Evolutionary conservation across 1,284 basidiomycete genomes (phyloP).

Genomic region (Ustilago shanxiensis): DNA sequence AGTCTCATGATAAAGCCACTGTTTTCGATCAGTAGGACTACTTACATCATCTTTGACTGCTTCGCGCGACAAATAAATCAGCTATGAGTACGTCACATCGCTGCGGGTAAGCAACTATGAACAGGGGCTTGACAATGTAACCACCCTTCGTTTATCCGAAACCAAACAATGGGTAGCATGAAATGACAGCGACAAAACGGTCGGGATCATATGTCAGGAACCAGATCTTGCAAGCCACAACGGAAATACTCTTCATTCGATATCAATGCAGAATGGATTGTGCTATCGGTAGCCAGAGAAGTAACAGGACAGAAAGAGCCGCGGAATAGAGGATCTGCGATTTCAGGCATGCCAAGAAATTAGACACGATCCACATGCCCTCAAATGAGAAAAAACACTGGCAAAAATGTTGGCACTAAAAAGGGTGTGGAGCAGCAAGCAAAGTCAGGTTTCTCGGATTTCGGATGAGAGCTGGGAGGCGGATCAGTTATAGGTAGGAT

Average conservation of each 20-base stretch:
- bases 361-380: neutral
- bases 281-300: neutral
- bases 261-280: neutral
- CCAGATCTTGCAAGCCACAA: slow-evolving; percentile 1
- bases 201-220: neutral
- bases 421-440: neutral
- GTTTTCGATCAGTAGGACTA: too few species aligned
- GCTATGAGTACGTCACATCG: too few species aligned
- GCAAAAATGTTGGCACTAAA: neutral
- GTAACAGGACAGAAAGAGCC: neutral
- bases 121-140: too few species aligned
- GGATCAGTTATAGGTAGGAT: neutral
- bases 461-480: neutral
- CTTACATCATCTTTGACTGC: too few species aligned
- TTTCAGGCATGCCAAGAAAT: neutral
- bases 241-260: slow-evolving; percentile 1
- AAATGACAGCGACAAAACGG: neutral
- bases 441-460: neutral
- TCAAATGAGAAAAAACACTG: neutral
- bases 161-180: neutral
- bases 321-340: neutral
- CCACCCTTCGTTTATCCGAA: neutral
- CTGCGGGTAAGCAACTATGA: neutral
- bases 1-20: too few species aligned
- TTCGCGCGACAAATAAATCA: too few species aligned